A percentile compares a stretch with the other conserved stretches of the same genome.
phyloP scores from a whole-genome alignment of 2,329 filamentous ascomycete genomes.

The Cladophialophora yegresii region DNA sequence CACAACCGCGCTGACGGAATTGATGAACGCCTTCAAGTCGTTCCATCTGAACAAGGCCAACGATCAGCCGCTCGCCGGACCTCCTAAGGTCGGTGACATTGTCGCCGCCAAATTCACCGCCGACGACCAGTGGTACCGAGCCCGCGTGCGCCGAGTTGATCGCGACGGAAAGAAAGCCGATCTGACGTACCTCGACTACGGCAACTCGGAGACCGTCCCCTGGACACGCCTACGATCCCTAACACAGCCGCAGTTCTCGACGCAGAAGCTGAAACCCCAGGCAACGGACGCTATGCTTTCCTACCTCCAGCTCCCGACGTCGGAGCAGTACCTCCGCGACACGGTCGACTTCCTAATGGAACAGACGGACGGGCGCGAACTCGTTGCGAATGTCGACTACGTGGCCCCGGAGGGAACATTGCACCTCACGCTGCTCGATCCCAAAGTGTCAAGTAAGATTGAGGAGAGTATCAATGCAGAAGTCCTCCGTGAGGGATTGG shows the following conservation, averaged over 20 bases:
- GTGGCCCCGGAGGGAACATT: conserved; percentile 77
- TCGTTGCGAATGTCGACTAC: conserved; percentile 90
- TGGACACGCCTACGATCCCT: conserved; percentile 85
- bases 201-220: conserved; percentile 84
- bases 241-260: conserved; percentile 73
- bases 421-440: conserved; percentile 86
- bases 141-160: conserved; percentile 86
- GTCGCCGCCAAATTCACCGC: conserved; percentile 89
- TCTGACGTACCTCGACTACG: conserved; percentile 93
- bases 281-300: conserved; percentile 84
- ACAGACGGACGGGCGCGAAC: conserved; percentile 70
- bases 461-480: conserved; percentile 88
- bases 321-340: conserved; percentile 79
- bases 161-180: conserved; percentile 85
- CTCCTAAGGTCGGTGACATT: conserved; percentile 87
- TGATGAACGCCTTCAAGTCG: conserved; percentile 88
- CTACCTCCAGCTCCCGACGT: conserved; percentile 82
- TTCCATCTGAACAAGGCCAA: conserved; percentile 88
- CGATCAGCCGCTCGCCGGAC: conserved; percentile 68
- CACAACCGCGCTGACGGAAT: conserved; percentile 76
- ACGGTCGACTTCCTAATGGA: conserved; percentile 74
- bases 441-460: conserved; percentile 61
- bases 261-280: conserved; percentile 81
- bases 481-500: conserved; percentile 77
- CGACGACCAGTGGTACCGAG: conserved; percentile 93